Percentiles rank a stretch among this genome's conserved stretches.
These are phyloP conservation scores for Neodidymelliopsis sp. DNA, from an alignment of 2,329 filamentous ascomycete genomes.

Conservation along the genomic window DNA sequence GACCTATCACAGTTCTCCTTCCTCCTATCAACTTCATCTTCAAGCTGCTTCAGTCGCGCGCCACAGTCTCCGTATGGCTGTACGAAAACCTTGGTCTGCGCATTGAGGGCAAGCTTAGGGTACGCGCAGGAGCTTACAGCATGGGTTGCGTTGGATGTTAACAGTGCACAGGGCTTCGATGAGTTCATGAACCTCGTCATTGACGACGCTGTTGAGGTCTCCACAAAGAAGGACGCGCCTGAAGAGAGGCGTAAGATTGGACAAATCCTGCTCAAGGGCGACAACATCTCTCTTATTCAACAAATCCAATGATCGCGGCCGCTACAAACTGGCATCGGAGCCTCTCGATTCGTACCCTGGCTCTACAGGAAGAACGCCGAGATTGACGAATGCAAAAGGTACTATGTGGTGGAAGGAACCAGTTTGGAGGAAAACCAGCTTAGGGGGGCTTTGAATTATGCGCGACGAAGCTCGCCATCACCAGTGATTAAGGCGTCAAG, in stretches of 20 bases:
- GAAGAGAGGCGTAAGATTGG: slow-evolving; percentile 81
- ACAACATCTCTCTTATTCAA: slow-evolving; percentile 84
- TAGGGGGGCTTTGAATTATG: slow-evolving; percentile 7
- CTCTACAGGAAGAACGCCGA: slow-evolving; percentile 13
- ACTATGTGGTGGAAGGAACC: slow-evolving; percentile 7
- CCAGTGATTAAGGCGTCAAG: slow-evolving; percentile 81
- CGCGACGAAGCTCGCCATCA: slow-evolving; percentile 62
- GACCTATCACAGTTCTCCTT: slow-evolving; percentile 64
- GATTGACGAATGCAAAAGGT: slow-evolving; percentile 1
- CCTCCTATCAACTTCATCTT: slow-evolving; percentile 90
- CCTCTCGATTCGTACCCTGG: slow-evolving; percentile 9
- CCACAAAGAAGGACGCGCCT: slow-evolving; percentile 77
- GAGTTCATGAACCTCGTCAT: slow-evolving; percentile 99
- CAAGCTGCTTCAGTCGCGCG: slow-evolving; percentile 85
- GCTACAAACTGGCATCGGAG: not conserved
- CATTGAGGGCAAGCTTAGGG: slow-evolving; percentile 96
- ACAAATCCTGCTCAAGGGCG: slow-evolving; percentile 86
- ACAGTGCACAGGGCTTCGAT: slow-evolving; percentile 79
- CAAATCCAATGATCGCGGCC: slow-evolving; percentile 34
- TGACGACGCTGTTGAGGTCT: slow-evolving; percentile 94
- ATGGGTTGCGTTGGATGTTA: slow-evolving; percentile 19
- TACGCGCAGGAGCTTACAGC: slow-evolving; percentile 53
- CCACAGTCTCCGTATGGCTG: slow-evolving; percentile 92
- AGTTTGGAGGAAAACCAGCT: slow-evolving; percentile 1
- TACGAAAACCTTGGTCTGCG: slow-evolving; percentile 94